These are phyloP conservation scores for Hammondia hammondi DNA, from an alignment of 169 alveolate species.

Conservation along the genomic window DNA sequence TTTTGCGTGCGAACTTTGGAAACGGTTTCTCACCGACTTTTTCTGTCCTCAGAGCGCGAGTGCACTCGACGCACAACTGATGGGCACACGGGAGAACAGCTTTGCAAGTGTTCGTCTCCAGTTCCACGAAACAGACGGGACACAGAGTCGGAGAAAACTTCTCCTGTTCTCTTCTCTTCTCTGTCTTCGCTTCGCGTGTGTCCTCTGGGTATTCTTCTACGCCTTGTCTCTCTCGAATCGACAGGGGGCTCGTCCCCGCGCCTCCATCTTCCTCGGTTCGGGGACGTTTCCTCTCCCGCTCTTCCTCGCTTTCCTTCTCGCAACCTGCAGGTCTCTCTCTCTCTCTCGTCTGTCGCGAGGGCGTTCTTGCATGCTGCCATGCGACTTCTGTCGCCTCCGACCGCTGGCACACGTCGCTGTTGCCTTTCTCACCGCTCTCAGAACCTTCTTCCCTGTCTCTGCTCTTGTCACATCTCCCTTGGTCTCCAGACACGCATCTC, in stretches of 20 bases:
- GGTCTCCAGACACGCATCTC: too few relatives aligned
- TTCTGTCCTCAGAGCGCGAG: conserved; percentile 37
- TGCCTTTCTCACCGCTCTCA: too few relatives aligned
- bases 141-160: conserved; percentile 17
- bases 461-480: too few relatives aligned
- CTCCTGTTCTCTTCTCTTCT: neutral
- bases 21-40: neutral
- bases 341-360: neutral
- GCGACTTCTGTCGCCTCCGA: conserved; percentile 15
- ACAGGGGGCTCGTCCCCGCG: neutral
- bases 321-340: neutral
- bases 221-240: neutral
- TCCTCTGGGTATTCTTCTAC: neutral
- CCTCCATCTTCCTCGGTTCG: neutral
- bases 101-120: conserved; percentile 23
- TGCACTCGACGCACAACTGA: conserved; percentile 46
- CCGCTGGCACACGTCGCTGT: neutral
- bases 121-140: conserved; percentile 48
- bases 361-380: neutral
- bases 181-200: conserved; percentile 21
- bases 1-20: too few relatives aligned
- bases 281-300: neutral
- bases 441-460: too few relatives aligned
- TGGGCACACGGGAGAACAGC: conserved; percentile 69
- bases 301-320: neutral